Evolutionary conservation across 1,284 basidiomycete species (phyloP), one percentile per base, ranked within the genome.

Genomic region (Ceratobasidium sp.): DNA sequence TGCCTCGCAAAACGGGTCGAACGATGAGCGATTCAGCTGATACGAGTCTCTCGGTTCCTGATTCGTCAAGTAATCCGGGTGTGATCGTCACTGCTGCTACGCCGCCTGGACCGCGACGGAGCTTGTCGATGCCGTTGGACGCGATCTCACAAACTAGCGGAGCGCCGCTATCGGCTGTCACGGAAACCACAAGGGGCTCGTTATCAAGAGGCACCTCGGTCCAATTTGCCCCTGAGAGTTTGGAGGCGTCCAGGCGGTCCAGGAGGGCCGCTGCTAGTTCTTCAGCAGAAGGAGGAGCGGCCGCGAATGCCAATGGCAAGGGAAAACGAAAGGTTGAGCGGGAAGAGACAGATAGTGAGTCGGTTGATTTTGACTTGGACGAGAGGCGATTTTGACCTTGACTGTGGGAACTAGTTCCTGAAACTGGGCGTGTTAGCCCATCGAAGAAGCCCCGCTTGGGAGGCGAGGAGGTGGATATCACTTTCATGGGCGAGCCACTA

Each of bases 1-100:
- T 12, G 14, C 52, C 28, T n/a, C n/a, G n/a, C n/a, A n/a, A n/a
- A n/a, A n/a, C n/a, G n/a, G n/a, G n/a, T n/a, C n/a, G n/a, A n/a
- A n/a, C n/a, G n/a, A n/a, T n/a, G n/a, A n/a, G n/a, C n/a, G n/a
- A n/a, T n/a, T n/a, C n/a, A n/a, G n/a, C n/a, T n/a, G n/a, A n/a
- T n/a, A 60, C 53, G 53, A 41, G 52, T 12, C 23, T 69, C 39
- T 26, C 23, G 39, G 28, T 41, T 8, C 28, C 52, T 9, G 16
- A 18, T 55, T 30, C 48, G 45, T 12, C 18, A 26, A 48, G n/a
- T n/a, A n/a, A 69, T 14, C 65, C 65, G 21, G 65, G 58, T 21
- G 67, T 69, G 16, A 46, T 64, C 21, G 41, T 61, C 30, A 64
- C 73, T 67, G 70, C 73, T 2, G 53, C 73, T 23, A 64, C 65